phyloP scores from a whole-genome alignment of 148 eudicot genomes.

The Rhododendron ovatum region DNA sequence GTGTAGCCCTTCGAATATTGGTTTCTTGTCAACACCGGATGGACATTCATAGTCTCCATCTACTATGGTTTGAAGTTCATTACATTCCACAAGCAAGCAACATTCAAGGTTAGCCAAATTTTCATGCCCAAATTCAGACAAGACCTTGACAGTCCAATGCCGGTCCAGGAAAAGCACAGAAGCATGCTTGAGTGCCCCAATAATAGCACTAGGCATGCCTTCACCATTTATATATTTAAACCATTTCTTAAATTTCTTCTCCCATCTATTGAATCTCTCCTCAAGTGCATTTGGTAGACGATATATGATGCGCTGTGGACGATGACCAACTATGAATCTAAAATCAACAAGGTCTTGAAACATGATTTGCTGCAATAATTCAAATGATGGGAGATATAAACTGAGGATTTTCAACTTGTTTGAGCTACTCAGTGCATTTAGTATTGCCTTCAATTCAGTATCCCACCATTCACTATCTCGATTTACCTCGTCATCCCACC shows the following conservation, averaged over 20 bases:
- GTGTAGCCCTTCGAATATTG: not conserved
- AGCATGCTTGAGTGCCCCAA: not conserved
- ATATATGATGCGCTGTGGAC: not conserved
- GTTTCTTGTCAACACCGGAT: not conserved
- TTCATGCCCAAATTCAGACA: not conserved
- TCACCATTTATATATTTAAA: not conserved
- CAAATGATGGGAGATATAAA: not conserved
- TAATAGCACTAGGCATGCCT: not conserved
- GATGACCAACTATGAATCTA: not conserved
- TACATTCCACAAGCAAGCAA: conserved; percentile 18
- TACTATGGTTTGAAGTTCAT: conserved; percentile 12
- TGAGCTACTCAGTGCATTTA: not conserved
- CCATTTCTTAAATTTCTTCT: not conserved
- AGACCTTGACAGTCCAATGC: not conserved
- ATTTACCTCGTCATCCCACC: not conserved
- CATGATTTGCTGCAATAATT: not conserved
- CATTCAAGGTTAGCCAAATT: not conserved
- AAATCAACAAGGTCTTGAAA: not conserved
- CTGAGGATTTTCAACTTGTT: not conserved
- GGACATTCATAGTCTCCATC: not conserved
- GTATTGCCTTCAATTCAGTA: not conserved
- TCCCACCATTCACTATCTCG: not conserved
- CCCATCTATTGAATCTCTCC: not conserved
- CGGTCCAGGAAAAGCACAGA: not conserved
- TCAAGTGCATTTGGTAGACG: not conserved